Evolutionary conservation across 495 filamentous ascomycete genomes (phyloP).

Genomic region (Neurospora sp.): DNA sequence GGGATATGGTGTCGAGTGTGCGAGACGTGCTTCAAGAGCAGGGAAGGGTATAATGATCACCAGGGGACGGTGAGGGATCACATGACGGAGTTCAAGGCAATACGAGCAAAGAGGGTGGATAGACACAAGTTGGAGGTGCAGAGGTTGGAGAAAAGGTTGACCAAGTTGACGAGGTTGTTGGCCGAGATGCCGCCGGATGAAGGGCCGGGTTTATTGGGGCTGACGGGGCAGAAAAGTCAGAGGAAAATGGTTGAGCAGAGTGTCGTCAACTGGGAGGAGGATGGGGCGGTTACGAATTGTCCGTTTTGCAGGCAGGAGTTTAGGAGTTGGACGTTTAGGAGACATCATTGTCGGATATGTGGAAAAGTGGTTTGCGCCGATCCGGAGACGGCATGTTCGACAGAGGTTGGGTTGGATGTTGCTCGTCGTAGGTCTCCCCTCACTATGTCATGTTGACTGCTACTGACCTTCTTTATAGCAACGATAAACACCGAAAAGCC

Average conservation of each 20-base stretch:
- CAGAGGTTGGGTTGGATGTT: conserved; percentile 70
- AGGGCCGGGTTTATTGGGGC: conserved; percentile 12
- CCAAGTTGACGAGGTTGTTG: conserved; percentile 77
- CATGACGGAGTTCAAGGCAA: conserved; percentile 52
- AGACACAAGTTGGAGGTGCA: conserved; percentile 76
- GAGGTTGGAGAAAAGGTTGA: conserved; percentile 81
- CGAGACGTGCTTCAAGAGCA: conserved; percentile 94
- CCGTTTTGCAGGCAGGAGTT: conserved; percentile 96
- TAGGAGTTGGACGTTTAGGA: conserved; percentile 72
- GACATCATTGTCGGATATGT: conserved; percentile 92
- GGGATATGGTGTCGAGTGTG: conserved; percentile 93
- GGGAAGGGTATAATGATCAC: conserved; percentile 92
- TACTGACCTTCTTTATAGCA: conserved; percentile 28
- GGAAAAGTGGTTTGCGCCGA: conserved; percentile 90
- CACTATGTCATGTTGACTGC: not conserved
- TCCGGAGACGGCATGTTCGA: conserved; percentile 69
- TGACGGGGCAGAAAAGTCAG: conserved; percentile 45
- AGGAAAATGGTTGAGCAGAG: conserved; percentile 79
- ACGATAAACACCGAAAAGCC: conserved; percentile 51
- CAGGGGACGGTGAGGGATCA: conserved; percentile 60
- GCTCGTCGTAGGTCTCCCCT: conserved; percentile 44
- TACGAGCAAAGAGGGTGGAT: conserved; percentile 70
- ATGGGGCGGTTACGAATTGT: conserved; percentile 66
- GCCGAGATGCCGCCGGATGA: conserved; percentile 56
- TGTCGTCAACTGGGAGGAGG: conserved; percentile 91